Conservation (phyloP, 1,284 basidiomycete genomes). For the Boletus smithii region DNA sequence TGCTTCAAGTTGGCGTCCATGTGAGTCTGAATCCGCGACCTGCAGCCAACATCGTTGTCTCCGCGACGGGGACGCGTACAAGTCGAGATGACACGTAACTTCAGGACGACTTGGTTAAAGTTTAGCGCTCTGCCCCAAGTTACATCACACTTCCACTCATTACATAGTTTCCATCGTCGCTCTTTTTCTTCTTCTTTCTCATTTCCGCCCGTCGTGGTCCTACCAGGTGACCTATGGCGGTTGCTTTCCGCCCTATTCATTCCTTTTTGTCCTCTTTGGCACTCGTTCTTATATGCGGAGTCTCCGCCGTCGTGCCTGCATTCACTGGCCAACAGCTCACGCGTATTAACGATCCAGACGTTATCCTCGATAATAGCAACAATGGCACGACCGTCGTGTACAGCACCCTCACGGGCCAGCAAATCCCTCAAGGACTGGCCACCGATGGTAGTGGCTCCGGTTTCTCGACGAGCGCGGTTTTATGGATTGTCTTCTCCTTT, state of each 20-base stretch:
- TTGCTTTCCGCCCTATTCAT: conserved; percentile 17
- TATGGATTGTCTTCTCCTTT: conserved; percentile 57
- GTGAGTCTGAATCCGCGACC: too few species aligned
- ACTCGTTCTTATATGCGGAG: conserved; percentile 13
- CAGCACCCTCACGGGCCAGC: conserved; percentile 40
- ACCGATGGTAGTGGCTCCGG: conserved; percentile 56
- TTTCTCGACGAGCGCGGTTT: conserved; percentile 45
- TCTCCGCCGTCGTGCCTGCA: conserved; percentile 11
- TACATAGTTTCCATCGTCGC: background rate
- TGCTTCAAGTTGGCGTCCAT: too few species aligned
- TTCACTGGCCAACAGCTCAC: conserved; percentile 15
- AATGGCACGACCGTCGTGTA: conserved; percentile 45
- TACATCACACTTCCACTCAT: too few species aligned
- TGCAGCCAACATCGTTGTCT: too few species aligned
- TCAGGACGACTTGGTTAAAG: background rate
- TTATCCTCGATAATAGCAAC: conserved; percentile 35
- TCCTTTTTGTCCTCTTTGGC: conserved; percentile 16
- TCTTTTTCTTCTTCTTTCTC: conserved; percentile 9
- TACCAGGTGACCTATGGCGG: conserved; percentile 29
- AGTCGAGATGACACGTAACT: too few species aligned
- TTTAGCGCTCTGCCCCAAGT: conserved; percentile 5
- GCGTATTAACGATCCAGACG: conserved; percentile 24
- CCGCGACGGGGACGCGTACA: too few species aligned
- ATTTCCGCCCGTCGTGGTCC: conserved; percentile 10
- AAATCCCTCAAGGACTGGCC: conserved; percentile 51